Base-by-base conservation (phyloP, 768 basidiomycete species). In the Leccinum rimulosum region DNA sequence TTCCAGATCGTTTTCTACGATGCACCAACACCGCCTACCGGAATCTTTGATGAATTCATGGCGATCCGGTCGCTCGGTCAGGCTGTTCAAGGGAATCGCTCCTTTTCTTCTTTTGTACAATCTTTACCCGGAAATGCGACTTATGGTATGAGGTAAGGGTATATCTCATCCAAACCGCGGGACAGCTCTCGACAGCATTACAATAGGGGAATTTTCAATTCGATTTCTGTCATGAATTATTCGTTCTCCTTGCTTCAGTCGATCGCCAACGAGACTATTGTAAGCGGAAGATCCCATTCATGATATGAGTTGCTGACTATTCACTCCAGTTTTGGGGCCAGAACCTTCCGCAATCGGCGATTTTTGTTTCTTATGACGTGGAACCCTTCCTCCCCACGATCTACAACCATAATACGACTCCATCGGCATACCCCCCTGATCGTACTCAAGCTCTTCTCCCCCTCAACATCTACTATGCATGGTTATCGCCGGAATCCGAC, bases 1-100 rank as follows among this genome's bases (percentile, higher is more conserved):
- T 70, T 68, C 50, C 62, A 73, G 11, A 53, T 81, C 5, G 25
- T 87, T 10, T 87, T 88, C 66, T 87, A 87, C 62, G 82, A 87
- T 61, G 81, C 64, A 1, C 83, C 60, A 3, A 49, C 35, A 14
- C 65, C 56, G 17, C 70, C 66, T 6, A 3, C 45, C 14, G 65
- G 67, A 1, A 45, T 65, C 5, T 66, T 67, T 56, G 70, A 71
- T 8, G 62, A 61, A 31, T 58, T 84, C 35, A 38, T 64, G 2
- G 55, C 54, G 3, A 66, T 70, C 49, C 50, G 60, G 7, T 52
- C 54, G 8, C 14, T 58, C 35, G 53, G n/a, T 14, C n/a, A 22
- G 31, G 11, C 59, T 12, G 3, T 67, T 11, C 27, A 27, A 27
- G 57, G 56, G 0, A 67, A 61, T 0, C 57, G 58, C 12, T 60